phyloP scores from a whole-genome alignment of 2,329 filamentous ascomycete species.

The Balansia obtecta region DNA sequence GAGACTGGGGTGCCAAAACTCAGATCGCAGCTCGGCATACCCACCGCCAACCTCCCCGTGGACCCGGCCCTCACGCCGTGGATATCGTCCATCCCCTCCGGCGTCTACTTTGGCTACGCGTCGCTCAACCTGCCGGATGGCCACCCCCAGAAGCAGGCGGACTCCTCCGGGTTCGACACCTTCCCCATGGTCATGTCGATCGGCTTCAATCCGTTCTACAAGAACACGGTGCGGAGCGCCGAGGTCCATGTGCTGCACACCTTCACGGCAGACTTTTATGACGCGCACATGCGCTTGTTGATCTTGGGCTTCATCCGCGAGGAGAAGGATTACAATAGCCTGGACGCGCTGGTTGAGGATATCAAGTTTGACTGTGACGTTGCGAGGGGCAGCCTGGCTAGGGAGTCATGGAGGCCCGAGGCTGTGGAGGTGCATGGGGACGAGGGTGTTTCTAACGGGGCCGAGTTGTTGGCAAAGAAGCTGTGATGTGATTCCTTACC shows the following conservation, averaged over 20 bases:
- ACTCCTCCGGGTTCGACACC: slow-evolving; percentile 25
- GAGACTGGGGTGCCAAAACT: neutral
- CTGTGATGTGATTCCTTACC: neutral
- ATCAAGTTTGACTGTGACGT: slow-evolving; percentile 85
- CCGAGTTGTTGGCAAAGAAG: slow-evolving; percentile 23
- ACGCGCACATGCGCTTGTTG: slow-evolving; percentile 61
- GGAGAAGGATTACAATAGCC: slow-evolving; percentile 75
- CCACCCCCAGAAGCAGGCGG: slow-evolving; percentile 28
- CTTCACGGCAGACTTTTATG: slow-evolving; percentile 78
- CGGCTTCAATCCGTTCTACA: slow-evolving; percentile 96
- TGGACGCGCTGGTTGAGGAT: slow-evolving; percentile 76
- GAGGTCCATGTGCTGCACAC: slow-evolving; percentile 80
- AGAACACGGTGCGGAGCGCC: slow-evolving; percentile 74
- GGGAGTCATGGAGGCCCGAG: slow-evolving; percentile 45
- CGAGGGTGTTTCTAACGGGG: slow-evolving; percentile 13
- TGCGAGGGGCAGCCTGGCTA: slow-evolving; percentile 56
- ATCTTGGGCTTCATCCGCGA: slow-evolving; percentile 81
- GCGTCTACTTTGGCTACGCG: slow-evolving; percentile 91
- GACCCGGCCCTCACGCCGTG: slow-evolving; percentile 47
- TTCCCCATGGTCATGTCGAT: slow-evolving; percentile 89
- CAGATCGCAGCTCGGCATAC: slow-evolving; percentile 66
- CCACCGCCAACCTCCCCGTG: slow-evolving; percentile 84
- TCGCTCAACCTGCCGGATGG: slow-evolving; percentile 47
- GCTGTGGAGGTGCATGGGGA: slow-evolving; percentile 13
- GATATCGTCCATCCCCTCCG: slow-evolving; percentile 54